Conservation (phyloP, 352 stramenopile genomes). For the Phytophthora pinifolia region DNA sequence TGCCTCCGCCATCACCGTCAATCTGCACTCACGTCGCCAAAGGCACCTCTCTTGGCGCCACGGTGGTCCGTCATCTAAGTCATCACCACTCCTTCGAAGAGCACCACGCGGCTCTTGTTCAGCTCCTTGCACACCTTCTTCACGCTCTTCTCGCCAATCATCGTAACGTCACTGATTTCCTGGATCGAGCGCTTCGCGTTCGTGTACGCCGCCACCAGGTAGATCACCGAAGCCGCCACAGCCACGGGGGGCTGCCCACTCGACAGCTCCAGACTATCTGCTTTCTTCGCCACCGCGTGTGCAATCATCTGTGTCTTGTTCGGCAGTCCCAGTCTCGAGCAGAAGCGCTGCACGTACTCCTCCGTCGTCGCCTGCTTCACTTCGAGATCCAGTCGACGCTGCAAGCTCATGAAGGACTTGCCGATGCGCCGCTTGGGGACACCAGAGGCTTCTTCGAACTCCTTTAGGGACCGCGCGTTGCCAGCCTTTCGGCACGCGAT, state of each 20-base stretch:
- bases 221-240: conserved; percentile 78
- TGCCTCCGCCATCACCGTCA: conserved; percentile 5
- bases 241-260: conserved; percentile 71
- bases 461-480: conserved; percentile 70
- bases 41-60: conserved; percentile 17
- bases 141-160: conserved; percentile 83
- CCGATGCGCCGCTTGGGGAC: conserved; percentile 75
- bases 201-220: conserved; percentile 81
- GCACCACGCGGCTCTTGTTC: conserved; percentile 77
- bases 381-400: conserved; percentile 55
- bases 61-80: conserved; percentile 34
- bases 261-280: conserved; percentile 60
- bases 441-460: conserved; percentile 75
- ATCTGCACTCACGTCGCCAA: conserved; percentile 4
- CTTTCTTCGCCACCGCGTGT: conserved; percentile 74
- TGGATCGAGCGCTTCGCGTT: conserved; percentile 78
- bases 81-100: conserved; percentile 76
- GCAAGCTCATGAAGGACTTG: conserved; percentile 78
- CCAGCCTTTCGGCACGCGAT: conserved; percentile 70
- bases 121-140: conserved; percentile 87
- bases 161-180: conserved; percentile 81
- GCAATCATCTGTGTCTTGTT: conserved; percentile 80
- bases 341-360: conserved; percentile 79
- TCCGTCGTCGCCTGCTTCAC: conserved; percentile 69
- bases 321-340: conserved; percentile 67